A percentile compares a stretch with the other conserved stretches of the same genome.
These are phyloP conservation scores for Aaosphaeria arxii DNA, from an alignment of 2,329 filamentous ascomycete species.

Conservation along the genomic window DNA sequence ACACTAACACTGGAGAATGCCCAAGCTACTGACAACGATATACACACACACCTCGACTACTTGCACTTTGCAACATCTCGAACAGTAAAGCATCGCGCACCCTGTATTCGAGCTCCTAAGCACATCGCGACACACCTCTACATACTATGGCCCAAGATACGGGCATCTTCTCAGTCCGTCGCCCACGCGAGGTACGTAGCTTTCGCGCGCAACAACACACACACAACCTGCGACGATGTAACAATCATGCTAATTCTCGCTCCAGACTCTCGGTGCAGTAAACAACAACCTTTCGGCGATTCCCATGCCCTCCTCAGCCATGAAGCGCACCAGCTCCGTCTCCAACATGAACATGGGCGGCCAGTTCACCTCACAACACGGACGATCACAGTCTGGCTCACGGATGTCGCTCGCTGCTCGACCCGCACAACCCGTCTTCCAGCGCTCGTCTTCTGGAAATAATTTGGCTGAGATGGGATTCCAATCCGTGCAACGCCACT, in stretches of 20 bases:
- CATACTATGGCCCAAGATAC: constrained; percentile 33
- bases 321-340: constrained; percentile 87
- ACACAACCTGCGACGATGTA: not conserved
- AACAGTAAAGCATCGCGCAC: too few species aligned
- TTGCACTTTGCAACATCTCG: not conserved
- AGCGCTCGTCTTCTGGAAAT: constrained; percentile 76
- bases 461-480: constrained; percentile 78
- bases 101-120: too few species aligned
- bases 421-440: constrained; percentile 83
- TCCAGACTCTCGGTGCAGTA: constrained; percentile 79
- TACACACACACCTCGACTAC: not conserved
- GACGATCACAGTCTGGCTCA: constrained; percentile 77
- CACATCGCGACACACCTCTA: not conserved
- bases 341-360: constrained; percentile 57
- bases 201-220: constrained; percentile 10
- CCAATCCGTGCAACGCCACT: constrained; percentile 80
- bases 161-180: constrained; percentile 86
- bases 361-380: constrained; percentile 66
- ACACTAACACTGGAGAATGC: not conserved
- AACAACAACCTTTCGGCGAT: constrained; percentile 80
- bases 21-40: not conserved
- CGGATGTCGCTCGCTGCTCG: constrained; percentile 84
- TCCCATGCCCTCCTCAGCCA: constrained; percentile 84
- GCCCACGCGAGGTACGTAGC: constrained; percentile 76
- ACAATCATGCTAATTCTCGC: constrained; percentile 10